phyloP scores from a whole-genome alignment of 148 eudicot species.

The Vaccinium vitisidaea region DNA sequence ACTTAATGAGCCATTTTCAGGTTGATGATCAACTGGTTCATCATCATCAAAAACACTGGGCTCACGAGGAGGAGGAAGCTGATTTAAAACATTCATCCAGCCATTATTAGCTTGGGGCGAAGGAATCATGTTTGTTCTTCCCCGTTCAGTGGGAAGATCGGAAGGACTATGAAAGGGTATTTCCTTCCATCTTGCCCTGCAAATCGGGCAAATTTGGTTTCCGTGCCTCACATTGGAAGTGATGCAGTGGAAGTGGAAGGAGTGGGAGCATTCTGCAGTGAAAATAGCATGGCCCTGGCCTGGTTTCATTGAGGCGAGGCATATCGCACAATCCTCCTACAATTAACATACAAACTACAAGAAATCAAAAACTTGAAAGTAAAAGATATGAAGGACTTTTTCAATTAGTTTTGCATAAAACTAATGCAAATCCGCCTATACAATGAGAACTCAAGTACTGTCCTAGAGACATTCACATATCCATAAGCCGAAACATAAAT shows the following conservation, averaged over 20 bases:
- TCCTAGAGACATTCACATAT: not conserved
- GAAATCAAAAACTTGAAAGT: not conserved
- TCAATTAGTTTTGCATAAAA: not conserved
- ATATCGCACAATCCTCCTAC: constrained; percentile 44
- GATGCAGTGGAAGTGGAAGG: constrained; percentile 52
- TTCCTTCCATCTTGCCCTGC: constrained; percentile 54
- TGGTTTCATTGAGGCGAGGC: constrained; percentile 40
- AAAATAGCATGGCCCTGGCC: constrained; percentile 49
- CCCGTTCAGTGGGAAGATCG: constrained; percentile 18
- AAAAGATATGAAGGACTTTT: not conserved
- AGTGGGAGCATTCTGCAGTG: constrained; percentile 54
- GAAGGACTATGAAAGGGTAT: constrained; percentile 44
- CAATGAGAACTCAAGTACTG: not conserved
- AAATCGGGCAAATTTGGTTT: constrained; percentile 42
- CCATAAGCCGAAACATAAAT: not conserved
- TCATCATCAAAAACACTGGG: constrained; percentile 47
- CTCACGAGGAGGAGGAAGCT: constrained; percentile 33
- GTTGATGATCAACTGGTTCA: constrained; percentile 26
- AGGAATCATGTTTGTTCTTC: constrained; percentile 17
- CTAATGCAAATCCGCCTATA: not conserved
- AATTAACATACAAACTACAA: constrained; percentile 3
- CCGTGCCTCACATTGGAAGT: constrained; percentile 47
- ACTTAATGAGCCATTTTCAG: constrained; percentile 17
- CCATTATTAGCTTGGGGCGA: constrained; percentile 11
- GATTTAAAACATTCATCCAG: not conserved